Evolutionary conservation across 371 early-diverging fungal genomes (phyloP), one percentile per base, ranked within the genome.

Genomic region (Sporodiniella umbellata): DNA sequence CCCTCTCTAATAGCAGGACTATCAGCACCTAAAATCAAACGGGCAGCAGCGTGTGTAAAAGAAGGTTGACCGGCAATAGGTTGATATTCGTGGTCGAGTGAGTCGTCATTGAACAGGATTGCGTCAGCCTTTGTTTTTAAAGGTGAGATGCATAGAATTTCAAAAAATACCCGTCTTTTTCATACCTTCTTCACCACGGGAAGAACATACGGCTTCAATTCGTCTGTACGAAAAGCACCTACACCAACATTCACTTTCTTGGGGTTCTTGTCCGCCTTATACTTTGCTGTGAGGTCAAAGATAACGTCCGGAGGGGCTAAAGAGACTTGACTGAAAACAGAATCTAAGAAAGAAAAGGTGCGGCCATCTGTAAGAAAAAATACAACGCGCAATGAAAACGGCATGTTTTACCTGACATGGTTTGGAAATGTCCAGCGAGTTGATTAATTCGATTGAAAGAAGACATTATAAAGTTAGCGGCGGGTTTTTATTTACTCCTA

Each of bases 201-300:
- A 22, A 98, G 81, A 4, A 95, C 83, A 88, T 94, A 96, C 12
- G 98, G 96, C 72, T 93, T 90, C 48, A 94, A 91, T 17, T 87
- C 72, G 51, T 95, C 87, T 51, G 88, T 90, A 48, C 98, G 85
- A 74, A 95, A 98, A 8, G 98, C 98, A 45, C 98, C 98, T 6
- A 98, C 92, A 65, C 96, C 93, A n/a, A 98, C 73, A 59, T 95
- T 94, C 44, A 98, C 85, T 73, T 96, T 98, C 22, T 80, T 58
- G 19, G 83, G 77, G 61, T 79, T 64, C 1, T 80, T 70, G 61
- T 96, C 96, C 23, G 90, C 88, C 60, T 85, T 86, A 79, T 86
- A 94, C 24, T 79, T 64, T 22, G 87, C 89, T 19, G 89, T 87
- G 19, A 98, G 70, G 60, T 89, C 72, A 63, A 98, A 92, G 62